Evolutionary conservation across 2,329 filamentous ascomycete genomes (phyloP), one percentile per base, ranked within the genome.

Genomic region (Fusarium sp.): DNA sequence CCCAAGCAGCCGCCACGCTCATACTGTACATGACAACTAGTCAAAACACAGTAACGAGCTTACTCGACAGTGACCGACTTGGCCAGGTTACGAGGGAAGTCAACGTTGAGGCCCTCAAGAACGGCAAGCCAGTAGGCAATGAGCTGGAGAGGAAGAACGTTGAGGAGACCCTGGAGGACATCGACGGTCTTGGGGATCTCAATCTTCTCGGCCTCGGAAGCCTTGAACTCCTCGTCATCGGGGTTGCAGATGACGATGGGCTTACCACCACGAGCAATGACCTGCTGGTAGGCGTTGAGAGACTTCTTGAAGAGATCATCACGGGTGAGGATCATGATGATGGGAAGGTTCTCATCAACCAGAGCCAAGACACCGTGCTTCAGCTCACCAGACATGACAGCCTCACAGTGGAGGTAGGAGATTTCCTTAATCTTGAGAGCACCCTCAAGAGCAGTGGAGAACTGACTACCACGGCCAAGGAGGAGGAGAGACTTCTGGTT

Each of bases 391-490:
- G 96, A 98, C 96, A 99, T 99, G 86, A 99, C 96, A 75, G 96
- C 96, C 85, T 99, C 96, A 83, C 96, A 99, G 84, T 99, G 96
- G 63, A 99, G 92, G 83, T 99, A 99, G 19, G 95, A 98, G 77
- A 99, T 99, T 85, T 99, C 96, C 89, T 99, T 99, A 83, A 99
- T 99, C 88, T 99, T 99, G 74, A 99, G 87, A 50, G 96, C 96
- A 83, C 94, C 96, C 86, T 99, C 96, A 22, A 99, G 90, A 58
- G 96, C 96, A 75, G 96, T 99, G 64, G 95, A 94, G 86, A 94
- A 97, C 84, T 99, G 96, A 79, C 94, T 94, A 74, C 96, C 96
- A 86, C 96, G 93, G 65, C 96, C 96, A 65, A 99, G 88, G 56
- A 99, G 89, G 67, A 99, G 87, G 76, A 99, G 84, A 71, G 93